These are phyloP conservation scores for Thraustochytrium sp. DNA, from an alignment of 352 stramenopile genomes.

Conservation along the genomic window DNA sequence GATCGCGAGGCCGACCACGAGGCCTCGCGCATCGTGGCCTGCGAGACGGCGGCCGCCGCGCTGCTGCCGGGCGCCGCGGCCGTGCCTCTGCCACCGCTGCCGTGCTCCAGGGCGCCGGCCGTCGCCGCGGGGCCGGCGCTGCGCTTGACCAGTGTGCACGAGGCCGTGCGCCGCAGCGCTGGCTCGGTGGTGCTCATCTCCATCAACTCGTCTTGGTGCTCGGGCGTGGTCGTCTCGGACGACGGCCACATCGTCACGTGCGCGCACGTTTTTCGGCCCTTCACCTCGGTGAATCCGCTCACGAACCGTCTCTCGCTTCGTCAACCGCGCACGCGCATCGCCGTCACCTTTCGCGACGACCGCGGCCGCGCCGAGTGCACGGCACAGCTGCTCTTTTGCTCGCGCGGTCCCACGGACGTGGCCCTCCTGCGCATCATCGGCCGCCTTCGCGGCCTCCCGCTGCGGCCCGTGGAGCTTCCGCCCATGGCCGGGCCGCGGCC, in stretches of 20 bases:
- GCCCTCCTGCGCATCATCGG: not conserved
- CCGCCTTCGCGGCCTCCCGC: not conserved
- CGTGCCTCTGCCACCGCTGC: not conserved
- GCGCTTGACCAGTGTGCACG: not conserved
- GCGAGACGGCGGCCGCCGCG: not conserved
- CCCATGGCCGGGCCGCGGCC: not conserved
- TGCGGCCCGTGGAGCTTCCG: not conserved
- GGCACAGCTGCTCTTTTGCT: constrained; percentile 27
- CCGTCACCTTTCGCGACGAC: not conserved
- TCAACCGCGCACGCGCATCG: not conserved
- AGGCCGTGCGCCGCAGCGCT: not conserved
- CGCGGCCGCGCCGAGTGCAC: not conserved
- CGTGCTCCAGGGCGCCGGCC: not conserved
- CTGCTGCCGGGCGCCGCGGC: too few species aligned
- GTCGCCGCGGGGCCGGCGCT: not conserved
- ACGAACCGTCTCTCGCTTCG: constrained; percentile 3
- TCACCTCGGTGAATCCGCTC: not conserved
- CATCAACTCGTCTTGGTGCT: constrained; percentile 22
- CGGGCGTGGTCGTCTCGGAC: not conserved
- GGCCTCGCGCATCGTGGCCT: not conserved
- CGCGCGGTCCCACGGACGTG: not conserved
- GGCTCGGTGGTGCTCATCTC: constrained; percentile 31
- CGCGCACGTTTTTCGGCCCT: constrained; percentile 24
- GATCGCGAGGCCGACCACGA: not conserved
- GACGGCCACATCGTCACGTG: constrained; percentile 26